Evolutionary conservation across 2,329 filamentous ascomycete species (phyloP), one percentile per base, ranked within the genome.

Genomic region (Talaromyces verruculosus): DNA sequence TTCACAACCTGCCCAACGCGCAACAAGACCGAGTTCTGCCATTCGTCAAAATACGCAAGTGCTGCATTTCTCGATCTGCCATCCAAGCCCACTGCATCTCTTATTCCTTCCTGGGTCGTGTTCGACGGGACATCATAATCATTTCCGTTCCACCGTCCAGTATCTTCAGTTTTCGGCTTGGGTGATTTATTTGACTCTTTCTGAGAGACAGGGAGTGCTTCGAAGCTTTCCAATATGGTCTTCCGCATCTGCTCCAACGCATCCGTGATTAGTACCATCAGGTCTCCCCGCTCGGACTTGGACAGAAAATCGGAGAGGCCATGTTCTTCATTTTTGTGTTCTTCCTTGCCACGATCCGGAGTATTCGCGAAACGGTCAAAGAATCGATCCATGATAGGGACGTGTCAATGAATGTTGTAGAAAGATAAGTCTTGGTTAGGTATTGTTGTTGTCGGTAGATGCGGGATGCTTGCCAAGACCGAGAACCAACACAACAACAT

Each of bases 1-100:
- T 84, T 83, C 19, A 93, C 84, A 41, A 92, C 85, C 70, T 95
- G 89, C 19, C 88, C 86, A 28, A 96, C 81, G 15, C 93, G 86
- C 65, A 87, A 84, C 47, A 91, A 80, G 10, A 97, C 86, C 13
- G 83, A 82, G 5, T 87, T 84, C 71, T 91, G 87, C 94, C 94
- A 98, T 69, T 92, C 89, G 66, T 90, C 88, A 74, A 94, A 96
- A 74, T 89, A 88, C 6, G 84, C 80, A 5, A 96, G 75, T 1
- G 88, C 85, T 63, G 90, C 88, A 68, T 85, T 67, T 65, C 76
- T 63, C 7, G 65, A 66, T 30, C 51, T 45, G 10, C n/a, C 10
- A 58, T 66, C 61, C 30, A 66, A 43, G 43, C 60, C 65, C 10
- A 22, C 30, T 13, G 47, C 47, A 37, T n/a, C 17, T 30, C 57